Evolutionary conservation across 345 rosid genomes (phyloP).

Genomic region (Rhizophora apiculata): DNA sequence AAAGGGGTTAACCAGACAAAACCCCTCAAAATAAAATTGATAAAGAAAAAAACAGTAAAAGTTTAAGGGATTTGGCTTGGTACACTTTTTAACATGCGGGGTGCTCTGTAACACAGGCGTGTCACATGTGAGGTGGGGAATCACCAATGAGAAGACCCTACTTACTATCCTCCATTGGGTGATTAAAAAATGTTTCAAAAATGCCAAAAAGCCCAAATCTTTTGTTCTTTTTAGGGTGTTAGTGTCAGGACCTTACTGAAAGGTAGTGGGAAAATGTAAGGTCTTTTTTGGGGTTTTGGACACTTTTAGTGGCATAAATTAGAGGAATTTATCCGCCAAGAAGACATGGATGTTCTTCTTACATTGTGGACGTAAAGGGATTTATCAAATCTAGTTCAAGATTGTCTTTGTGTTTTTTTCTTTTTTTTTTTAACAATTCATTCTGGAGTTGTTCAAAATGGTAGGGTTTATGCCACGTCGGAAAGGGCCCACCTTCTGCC

Average conservation of each 20-base stretch:
- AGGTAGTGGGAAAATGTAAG: slow-evolving; percentile 36
- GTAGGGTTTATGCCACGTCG: slow-evolving; percentile 22
- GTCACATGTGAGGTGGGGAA: slow-evolving; percentile 15
- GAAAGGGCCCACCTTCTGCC: neutral
- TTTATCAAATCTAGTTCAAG: slow-evolving; percentile 44
- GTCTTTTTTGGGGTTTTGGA: neutral
- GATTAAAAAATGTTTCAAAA: slow-evolving; percentile 5
- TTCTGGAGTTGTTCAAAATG: neutral
- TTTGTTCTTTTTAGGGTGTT: slow-evolving; percentile 26
- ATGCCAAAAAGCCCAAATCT: neutral
- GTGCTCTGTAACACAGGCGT: slow-evolving; percentile 17
- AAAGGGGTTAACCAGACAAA: slow-evolving; percentile 15
- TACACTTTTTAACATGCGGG: neutral
- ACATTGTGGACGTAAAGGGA: slow-evolving; percentile 53
- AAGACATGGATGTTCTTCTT: slow-evolving; percentile 7
- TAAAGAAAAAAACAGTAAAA: slow-evolving; percentile 34
- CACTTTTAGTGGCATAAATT: neutral
- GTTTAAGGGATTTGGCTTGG: slow-evolving; percentile 19
- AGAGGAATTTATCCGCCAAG: slow-evolving; percentile 60
- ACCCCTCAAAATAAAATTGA: slow-evolving; percentile 29
- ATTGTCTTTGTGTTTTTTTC: neutral
- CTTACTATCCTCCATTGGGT: slow-evolving; percentile 4
- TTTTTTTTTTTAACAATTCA: neutral
- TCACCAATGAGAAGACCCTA: slow-evolving; percentile 19
- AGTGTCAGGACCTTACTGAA: slow-evolving; percentile 23